Base-by-base conservation (phyloP, 495 filamentous ascomycete genomes). In the Penicillium coprophilum region DNA sequence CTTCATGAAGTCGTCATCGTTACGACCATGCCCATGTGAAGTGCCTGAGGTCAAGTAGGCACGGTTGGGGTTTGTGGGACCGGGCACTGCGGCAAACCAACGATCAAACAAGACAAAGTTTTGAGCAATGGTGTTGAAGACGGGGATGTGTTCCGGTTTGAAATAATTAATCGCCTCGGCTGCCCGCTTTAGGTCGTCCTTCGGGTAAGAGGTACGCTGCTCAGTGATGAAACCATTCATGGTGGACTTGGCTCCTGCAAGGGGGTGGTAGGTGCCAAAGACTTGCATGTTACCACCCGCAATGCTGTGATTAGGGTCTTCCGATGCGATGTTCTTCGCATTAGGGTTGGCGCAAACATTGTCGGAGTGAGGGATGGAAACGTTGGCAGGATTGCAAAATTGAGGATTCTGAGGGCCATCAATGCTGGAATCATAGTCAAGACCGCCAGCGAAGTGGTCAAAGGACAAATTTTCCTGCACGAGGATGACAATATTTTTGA, bases 251-350 rank as follows among this genome's bases (percentile, higher is more conserved):
- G 67, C 56, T 19, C 56, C 52, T 13, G 55, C 49, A 50, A 68
- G 50, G 0, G 79, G 79, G 31, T 73, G 66, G 39, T 71, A 77
- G 17, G 70, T 74, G 44, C 75, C 70, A 57, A 76, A 80, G 36
- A 80, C 55, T 56, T 81, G 72, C 63, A 79, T 72, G 64, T 79
- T 80, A 12, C 72, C 74, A 39, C 79, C 79, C 11, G 64, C 65
- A 55, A 81, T 73, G 49, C 70, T 72, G 63, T 81, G 79, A 54
- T 80, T 73, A 24, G 79, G 79, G 52, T 81, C 79, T 46, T 80
- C 70, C 19, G 67, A 54, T 6, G 71, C 69, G 45, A 72, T 50
- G 19, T 72, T 69, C 58, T 73, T 71, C 5, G 63, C 67, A 43
- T 58, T 61, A 0, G 64, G 64, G 28, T 62, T 55, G 9, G 71